Evolutionary conservation across 345 rosid species (phyloP).

Genomic region (Citrus unshiu): DNA sequence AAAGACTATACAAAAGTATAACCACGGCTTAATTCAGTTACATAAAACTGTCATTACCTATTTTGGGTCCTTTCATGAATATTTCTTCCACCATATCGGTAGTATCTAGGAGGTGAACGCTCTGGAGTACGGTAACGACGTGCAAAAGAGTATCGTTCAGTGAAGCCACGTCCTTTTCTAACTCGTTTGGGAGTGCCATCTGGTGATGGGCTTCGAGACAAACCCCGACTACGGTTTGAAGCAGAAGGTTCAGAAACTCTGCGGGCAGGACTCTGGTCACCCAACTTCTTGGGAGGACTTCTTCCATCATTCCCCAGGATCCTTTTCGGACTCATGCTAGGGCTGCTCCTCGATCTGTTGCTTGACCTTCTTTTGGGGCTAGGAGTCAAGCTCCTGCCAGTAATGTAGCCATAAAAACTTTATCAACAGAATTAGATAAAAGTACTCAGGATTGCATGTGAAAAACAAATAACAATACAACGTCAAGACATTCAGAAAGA

Average conservation of each 20-base stretch:
- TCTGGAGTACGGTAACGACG: conserved; percentile 94
- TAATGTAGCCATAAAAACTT: conserved; percentile 2
- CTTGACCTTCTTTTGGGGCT: conserved; percentile 42
- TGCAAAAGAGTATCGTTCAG: conserved; percentile 83
- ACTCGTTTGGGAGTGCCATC: conserved; percentile 63
- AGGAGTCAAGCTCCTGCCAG: conserved; percentile 47
- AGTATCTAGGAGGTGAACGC: conserved; percentile 49
- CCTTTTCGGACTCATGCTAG: conserved; percentile 41
- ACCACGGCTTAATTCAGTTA: not conserved
- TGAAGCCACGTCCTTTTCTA: conserved; percentile 97
- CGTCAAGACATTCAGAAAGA: not conserved
- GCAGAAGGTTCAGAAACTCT: conserved; percentile 37
- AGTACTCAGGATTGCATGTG: not conserved
- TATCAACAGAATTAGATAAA: conserved; percentile 3
- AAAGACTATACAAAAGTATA: too few species aligned
- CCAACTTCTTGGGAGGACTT: conserved; percentile 45
- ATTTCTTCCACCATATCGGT: conserved; percentile 60
- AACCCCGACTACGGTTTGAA: conserved; percentile 22
- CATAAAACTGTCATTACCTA: conserved; percentile 43
- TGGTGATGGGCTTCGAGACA: conserved; percentile 47
- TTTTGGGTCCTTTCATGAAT: conserved; percentile 58
- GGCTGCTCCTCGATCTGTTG: conserved; percentile 32
- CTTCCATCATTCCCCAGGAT: conserved; percentile 31
- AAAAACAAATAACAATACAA: not conserved
- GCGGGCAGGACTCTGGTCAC: conserved; percentile 27